These are phyloP conservation scores for Quercus suber DNA, from an alignment of 306 rosid genomes.

Conservation along the genomic window DNA sequence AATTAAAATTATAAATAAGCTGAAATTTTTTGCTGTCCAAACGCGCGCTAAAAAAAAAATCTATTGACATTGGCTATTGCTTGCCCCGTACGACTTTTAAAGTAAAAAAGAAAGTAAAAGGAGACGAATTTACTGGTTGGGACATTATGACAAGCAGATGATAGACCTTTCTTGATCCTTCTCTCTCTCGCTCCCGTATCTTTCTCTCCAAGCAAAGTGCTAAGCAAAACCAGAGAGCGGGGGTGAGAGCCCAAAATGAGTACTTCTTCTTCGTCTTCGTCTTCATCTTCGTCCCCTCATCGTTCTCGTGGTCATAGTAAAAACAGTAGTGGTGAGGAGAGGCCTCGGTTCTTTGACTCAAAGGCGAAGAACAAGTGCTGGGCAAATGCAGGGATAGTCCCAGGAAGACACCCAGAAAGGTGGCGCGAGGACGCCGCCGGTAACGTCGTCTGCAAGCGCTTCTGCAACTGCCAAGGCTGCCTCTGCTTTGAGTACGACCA, in stretches of 20 bases:
- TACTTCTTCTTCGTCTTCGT: constrained; percentile 4
- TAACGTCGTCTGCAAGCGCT: constrained; percentile 87
- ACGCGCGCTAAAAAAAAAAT: too few species aligned
- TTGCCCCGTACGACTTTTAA: too few species aligned
- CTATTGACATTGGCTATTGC: too few species aligned
- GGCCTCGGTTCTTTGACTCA: constrained; percentile 66
- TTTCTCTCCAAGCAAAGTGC: not conserved
- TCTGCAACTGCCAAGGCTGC: constrained; percentile 82
- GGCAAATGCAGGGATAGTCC: constrained; percentile 59
- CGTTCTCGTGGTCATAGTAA: constrained; percentile 35
- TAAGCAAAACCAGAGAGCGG: too few species aligned
- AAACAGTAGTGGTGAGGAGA: constrained; percentile 29
- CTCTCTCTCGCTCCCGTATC: not conserved
- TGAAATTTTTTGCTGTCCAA: too few species aligned
- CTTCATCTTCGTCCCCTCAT: constrained; percentile 36
- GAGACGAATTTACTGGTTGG: too few species aligned
- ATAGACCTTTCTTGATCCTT: too few species aligned
- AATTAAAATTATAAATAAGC: fast-evolving
- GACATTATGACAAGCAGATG: not conserved
- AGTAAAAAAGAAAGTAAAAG: too few species aligned
- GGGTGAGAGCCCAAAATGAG: constrained; percentile 33
- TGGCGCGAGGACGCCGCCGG: constrained; percentile 97
- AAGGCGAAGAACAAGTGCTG: constrained; percentile 68
- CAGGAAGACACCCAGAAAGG: constrained; percentile 91
- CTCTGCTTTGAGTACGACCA: constrained; percentile 97